phyloP scores from a whole-genome alignment of 768 basidiomycete genomes.

The Mycena kentingensis region DNA sequence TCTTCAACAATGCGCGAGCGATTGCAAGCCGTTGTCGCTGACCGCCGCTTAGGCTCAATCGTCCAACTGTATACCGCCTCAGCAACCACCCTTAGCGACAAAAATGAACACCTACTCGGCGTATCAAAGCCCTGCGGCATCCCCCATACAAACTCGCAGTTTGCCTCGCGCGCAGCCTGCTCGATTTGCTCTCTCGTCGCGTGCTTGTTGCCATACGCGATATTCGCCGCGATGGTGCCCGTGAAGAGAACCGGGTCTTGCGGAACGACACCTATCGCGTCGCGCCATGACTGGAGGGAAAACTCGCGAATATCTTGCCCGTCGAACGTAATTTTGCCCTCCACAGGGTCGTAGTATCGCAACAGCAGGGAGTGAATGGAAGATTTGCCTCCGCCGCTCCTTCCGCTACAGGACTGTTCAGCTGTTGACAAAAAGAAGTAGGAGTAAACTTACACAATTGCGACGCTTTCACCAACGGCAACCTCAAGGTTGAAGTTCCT shows the following conservation, averaged over 20 bases:
- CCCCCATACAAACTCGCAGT: constrained; percentile 95
- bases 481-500: constrained; percentile 83
- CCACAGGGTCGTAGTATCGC: constrained; percentile 87
- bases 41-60: constrained; percentile 73
- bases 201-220: constrained; percentile 78
- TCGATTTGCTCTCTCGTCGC: constrained; percentile 85
- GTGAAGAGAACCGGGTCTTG: constrained; percentile 92
- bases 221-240: constrained; percentile 93
- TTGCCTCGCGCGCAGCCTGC: constrained; percentile 84
- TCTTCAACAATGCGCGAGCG: constrained; percentile 84
- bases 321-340: constrained; percentile 81
- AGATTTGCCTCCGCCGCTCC: constrained; percentile 93
- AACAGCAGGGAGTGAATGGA: constrained; percentile 85
- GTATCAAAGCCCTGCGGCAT: constrained; percentile 96
- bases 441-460: constrained; percentile 73
- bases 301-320: constrained; percentile 91
- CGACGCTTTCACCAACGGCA: constrained; percentile 83
- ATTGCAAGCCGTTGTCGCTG: constrained; percentile 83
- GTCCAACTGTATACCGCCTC: constrained; percentile 50
- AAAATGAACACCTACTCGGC: constrained; percentile 56
- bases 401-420: constrained; percentile 66
- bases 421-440: neutral
- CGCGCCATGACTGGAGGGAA: constrained; percentile 83
- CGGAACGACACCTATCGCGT: constrained; percentile 89
- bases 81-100: neutral